A percentile compares a stretch with the other conserved stretches of the same genome.
phyloP scores from a whole-genome alignment of 2,329 filamentous ascomycete genomes.

The Corynespora cassiicola region DNA sequence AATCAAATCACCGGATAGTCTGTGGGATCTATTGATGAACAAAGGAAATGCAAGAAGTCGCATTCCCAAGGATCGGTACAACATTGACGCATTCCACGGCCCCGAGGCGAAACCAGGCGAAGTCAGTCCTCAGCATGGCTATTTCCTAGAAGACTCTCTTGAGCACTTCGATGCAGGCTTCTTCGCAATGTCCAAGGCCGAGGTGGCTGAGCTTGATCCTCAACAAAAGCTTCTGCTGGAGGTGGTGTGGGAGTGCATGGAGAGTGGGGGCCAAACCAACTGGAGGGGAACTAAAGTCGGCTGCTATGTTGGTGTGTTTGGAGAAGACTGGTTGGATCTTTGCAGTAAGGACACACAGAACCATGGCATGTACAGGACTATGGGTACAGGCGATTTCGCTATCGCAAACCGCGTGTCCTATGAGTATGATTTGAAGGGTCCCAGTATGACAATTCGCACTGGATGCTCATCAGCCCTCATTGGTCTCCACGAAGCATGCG shows the following conservation, averaged over 20 bases:
- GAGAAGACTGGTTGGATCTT: constrained; percentile 10
- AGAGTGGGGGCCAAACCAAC: constrained; percentile 32
- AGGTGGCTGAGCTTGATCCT: constrained; percentile 23
- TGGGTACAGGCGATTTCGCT: constrained; percentile 13
- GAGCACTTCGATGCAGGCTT: constrained; percentile 18
- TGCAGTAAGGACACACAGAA: no score
- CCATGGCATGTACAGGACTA: constrained; percentile 13
- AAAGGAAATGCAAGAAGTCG: background rate
- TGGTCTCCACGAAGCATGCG: constrained; percentile 47
- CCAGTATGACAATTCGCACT: constrained; percentile 31
- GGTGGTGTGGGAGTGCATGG: constrained; percentile 42
- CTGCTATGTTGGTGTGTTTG: constrained; percentile 1
- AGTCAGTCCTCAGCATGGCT: constrained; percentile 15
- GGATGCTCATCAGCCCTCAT: constrained; percentile 50
- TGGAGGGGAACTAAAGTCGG: no score
- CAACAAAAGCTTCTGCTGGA: constrained; percentile 35
- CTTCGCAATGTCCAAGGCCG: constrained; percentile 16
- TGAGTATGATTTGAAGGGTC: constrained; percentile 15
- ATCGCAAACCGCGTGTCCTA: constrained; percentile 20
- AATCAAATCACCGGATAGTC: background rate
- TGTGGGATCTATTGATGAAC: no score
- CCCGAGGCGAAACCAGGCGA: constrained; percentile 22
- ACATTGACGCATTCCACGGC: constrained; percentile 10
- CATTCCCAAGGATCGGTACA: constrained; percentile 26
- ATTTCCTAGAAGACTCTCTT: constrained; percentile 21